Evolutionary conservation across 305 asterid species (phyloP).

Genomic region (Fraxinus angustifolia): DNA sequence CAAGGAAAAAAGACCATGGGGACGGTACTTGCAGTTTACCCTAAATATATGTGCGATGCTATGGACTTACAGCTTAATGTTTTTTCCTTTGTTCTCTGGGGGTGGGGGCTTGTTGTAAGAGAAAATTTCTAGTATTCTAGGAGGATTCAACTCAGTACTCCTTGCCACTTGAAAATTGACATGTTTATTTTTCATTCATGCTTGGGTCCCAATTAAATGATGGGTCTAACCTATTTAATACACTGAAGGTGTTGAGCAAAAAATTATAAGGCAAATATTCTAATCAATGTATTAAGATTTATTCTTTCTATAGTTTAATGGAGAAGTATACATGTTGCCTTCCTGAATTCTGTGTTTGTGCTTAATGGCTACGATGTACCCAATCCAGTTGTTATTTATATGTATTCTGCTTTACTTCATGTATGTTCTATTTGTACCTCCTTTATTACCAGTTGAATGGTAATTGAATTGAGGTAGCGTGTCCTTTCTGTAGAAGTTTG

Average conservation of each 20-base stretch:
- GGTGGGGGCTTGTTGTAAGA: not conserved
- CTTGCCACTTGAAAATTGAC: not conserved
- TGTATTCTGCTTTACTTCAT: not conserved
- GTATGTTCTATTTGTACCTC: not conserved
- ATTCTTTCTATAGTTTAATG: not conserved
- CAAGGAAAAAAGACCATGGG: not conserved
- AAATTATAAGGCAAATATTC: not conserved
- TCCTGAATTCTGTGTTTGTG: not conserved
- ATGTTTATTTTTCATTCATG: not conserved
- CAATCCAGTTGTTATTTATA: not conserved
- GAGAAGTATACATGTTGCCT: not conserved
- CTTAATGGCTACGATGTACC: not conserved
- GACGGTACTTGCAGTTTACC: not conserved
- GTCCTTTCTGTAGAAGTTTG: conserved; percentile 3
- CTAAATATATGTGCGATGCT: not conserved
- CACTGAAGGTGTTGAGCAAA: not conserved
- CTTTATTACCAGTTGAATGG: not conserved
- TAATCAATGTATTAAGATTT: not conserved
- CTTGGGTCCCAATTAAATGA: not conserved
- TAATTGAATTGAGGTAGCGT: not conserved
- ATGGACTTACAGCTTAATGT: not conserved
- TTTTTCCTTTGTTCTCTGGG: not conserved
- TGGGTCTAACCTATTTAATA: not conserved
- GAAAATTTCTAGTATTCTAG: not conserved
- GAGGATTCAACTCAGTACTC: not conserved